These are phyloP conservation scores for Pseudohalonectria lignicola DNA, from an alignment of 2,329 filamentous ascomycete genomes.

Conservation along the genomic window DNA sequence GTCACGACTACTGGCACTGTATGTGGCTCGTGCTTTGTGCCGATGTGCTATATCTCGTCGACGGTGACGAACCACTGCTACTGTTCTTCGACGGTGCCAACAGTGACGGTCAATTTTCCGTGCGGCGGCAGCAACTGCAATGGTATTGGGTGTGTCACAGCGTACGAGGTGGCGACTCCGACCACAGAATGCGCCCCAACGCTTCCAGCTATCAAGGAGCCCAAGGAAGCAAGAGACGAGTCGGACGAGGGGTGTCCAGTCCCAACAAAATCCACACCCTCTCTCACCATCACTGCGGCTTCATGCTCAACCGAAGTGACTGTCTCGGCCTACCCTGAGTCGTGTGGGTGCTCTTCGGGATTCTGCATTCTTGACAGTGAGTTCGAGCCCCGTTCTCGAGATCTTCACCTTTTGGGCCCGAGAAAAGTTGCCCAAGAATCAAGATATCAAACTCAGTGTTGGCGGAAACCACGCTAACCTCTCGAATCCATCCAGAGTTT, in stretches of 20 bases:
- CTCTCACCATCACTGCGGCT: not conserved
- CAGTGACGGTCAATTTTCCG: conserved; percentile 2
- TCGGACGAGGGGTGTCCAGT: not conserved
- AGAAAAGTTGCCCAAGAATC: not conserved
- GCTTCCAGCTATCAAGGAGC: not conserved
- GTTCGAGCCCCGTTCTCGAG: no score
- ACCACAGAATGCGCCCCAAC: conserved; percentile 1
- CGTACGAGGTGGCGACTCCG: conserved; percentile 2
- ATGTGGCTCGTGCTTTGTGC: conserved; percentile 2
- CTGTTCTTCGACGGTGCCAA: conserved; percentile 4
- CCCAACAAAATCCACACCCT: not conserved
- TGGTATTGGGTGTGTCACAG: conserved; percentile 3
- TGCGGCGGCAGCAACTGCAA: conserved; percentile 2
- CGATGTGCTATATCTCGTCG: conserved; percentile 1
- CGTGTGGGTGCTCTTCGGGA: not conserved
- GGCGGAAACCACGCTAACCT: not conserved
- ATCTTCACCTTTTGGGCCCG: not conserved
- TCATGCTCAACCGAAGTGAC: conserved; percentile 5
- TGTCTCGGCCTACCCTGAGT: conserved; percentile 2
- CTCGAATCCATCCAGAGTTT: conserved; percentile 2
- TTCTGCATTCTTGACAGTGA: conserved; percentile 7
- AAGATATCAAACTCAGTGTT: not conserved
- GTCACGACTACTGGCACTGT: conserved; percentile 4
- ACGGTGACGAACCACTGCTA: conserved; percentile 4
- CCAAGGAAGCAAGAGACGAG: no score